phyloP scores from a whole-genome alignment of 106 monocot genomes.

The Gastrodia elata region DNA sequence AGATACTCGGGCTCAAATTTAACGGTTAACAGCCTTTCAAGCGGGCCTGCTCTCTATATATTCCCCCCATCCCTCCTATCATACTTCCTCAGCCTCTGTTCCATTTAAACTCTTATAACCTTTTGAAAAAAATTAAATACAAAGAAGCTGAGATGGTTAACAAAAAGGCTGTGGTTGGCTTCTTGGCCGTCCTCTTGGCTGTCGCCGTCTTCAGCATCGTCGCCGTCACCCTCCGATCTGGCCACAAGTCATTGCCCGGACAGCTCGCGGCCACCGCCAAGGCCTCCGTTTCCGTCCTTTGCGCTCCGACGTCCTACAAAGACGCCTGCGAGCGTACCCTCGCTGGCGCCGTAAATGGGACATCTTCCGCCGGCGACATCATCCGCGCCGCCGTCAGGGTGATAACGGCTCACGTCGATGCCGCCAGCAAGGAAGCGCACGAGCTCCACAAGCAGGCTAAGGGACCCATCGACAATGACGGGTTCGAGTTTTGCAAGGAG shows the following conservation, averaged over 20 bases:
- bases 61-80: no score
- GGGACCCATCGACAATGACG: slow-evolving; percentile 2
- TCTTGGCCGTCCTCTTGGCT: slow-evolving; percentile 23
- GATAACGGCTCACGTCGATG: background rate
- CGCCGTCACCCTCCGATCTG: slow-evolving; percentile 17
- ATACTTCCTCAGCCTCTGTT: background rate
- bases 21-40: background rate
- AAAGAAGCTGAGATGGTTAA: slow-evolving; percentile 47
- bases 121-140: no score
- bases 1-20: background rate
- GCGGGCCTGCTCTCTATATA: background rate
- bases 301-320: slow-evolving; percentile 4
- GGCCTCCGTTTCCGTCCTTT: slow-evolving; percentile 7
- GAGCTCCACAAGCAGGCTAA: slow-evolving; percentile 17
- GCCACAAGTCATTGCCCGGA: background rate
- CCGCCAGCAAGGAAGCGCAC: background rate
- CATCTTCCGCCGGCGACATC: slow-evolving; percentile 6
- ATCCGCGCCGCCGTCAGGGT: slow-evolving; percentile 5
- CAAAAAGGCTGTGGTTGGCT: slow-evolving; percentile 24
- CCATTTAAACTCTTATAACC: no score
- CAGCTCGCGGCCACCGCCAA: slow-evolving; percentile 12
- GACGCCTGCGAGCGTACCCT: background rate
- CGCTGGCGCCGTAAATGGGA: background rate
- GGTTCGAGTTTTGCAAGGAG: slow-evolving; percentile 9
- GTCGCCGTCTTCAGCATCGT: slow-evolving; percentile 31